Base-by-base conservation (phyloP, 2,329 filamentous ascomycete genomes). In the Aspergillus sclerotialis region DNA sequence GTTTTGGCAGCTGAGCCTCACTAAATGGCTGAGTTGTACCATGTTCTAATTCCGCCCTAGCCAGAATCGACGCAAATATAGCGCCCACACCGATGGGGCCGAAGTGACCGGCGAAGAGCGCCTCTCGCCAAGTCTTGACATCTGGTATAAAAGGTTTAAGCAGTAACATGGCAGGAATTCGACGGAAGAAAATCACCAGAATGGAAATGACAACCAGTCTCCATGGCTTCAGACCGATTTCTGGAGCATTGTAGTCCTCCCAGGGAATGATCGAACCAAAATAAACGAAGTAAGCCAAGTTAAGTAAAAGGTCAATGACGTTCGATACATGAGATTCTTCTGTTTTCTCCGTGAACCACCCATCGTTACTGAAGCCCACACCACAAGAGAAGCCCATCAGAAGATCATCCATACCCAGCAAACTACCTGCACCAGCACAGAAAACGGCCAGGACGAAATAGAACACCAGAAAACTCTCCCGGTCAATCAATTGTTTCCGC, bases 281-380 rank as follows among this genome's bases (percentile, higher is more conserved):
- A 60, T 92, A 98, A 49, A 98, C 92, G 61, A 98, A 98, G 63
- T 96, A 98, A 3, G 90, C 77, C 78, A 98, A 76, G 63, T 98
- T 98, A 68, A 98, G 80, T 41, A 98, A 70, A 59, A 98, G 65
- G 70, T 98, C 92, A 55, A 98, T 98, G 58, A 98, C 92, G 77
- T 98, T 96, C 60, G 90, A 96, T 7, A 98, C 92, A 59, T 96
- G 92, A 0, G 92, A 90, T 62, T 98, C 92, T 58, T 98, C 92
- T 0, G 92, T 98, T 71, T 95, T 95, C 55, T 95, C 85, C 11
- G 85, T 84, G 53, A 98, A 98, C 92, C 92, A 98, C 46, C 92
- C 92, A 56, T 98, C 92, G 61, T 98, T 98, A 49, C 89, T 95
- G 69, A 98, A 98, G 35, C 92, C 92, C n/a, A 98, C 92, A 38